Conservation (phyloP, 495 filamentous ascomycete species). For the Tuber magnatum region DNA sequence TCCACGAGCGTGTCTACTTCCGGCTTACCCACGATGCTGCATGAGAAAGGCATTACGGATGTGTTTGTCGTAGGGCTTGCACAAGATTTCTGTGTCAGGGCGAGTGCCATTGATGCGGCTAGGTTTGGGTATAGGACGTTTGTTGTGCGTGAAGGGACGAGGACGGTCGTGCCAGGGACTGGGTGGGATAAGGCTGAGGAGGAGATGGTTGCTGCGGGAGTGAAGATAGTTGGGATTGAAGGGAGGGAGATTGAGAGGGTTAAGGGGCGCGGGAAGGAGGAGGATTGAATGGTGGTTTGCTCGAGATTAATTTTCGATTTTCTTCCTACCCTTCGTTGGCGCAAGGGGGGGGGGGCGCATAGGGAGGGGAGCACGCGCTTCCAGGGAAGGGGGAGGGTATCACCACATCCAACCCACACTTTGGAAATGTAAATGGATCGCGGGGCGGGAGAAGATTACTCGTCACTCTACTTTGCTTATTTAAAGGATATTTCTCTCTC, state of each 20-base stretch:
- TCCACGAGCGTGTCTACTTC: slow-evolving; percentile 51
- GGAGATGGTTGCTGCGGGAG: slow-evolving; percentile 52
- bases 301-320: background rate
- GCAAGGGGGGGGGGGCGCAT: background rate
- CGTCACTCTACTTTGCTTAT: background rate
- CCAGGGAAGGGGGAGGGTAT: background rate
- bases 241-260: slow-evolving; percentile 48
- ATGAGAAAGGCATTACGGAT: slow-evolving; percentile 56
- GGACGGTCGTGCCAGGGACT: slow-evolving; percentile 54
- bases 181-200: slow-evolving; percentile 54
- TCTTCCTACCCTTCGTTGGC: background rate
- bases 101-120: slow-evolving; percentile 67
- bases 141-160: slow-evolving; percentile 71
- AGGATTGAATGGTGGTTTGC: background rate
- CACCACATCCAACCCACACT: background rate
- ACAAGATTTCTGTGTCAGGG: slow-evolving; percentile 81
- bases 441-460: background rate
- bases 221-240: slow-evolving; percentile 49
- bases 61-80: slow-evolving; percentile 81
- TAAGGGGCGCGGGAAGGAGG: slow-evolving; percentile 25
- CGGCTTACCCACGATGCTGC: slow-evolving; percentile 54
- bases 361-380: background rate
- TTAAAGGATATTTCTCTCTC: background rate
- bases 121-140: slow-evolving; percentile 68
- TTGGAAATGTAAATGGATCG: background rate